A percentile compares a stretch with the other conserved stretches of the same genome.
Conservation (phyloP, 306 rosid species). For the Mimosa bimucronata region DNA sequence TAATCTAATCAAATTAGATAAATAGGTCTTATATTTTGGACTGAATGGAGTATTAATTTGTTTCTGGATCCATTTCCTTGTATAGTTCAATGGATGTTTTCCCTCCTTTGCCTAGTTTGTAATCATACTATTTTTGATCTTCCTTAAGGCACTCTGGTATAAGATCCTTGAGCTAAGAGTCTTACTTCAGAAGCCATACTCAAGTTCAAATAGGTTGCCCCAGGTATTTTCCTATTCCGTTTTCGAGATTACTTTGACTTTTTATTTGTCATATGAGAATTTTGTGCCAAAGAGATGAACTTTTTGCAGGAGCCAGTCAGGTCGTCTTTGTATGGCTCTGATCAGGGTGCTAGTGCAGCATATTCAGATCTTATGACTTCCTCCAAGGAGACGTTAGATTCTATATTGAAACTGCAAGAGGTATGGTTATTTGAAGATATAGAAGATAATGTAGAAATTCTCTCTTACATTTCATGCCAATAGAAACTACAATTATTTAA, state of each 20-base stretch:
- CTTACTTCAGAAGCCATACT: slow-evolving; percentile 81
- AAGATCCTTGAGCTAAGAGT: slow-evolving; percentile 85
- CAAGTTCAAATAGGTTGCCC: slow-evolving; percentile 87
- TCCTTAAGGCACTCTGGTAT: slow-evolving; percentile 79
- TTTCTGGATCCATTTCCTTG: slow-evolving; percentile 14
- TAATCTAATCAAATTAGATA: too few relatives aligned
- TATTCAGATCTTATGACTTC: slow-evolving; percentile 69
- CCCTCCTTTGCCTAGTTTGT: slow-evolving; percentile 1
- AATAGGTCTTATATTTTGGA: too few relatives aligned
- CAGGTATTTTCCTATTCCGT: slow-evolving; percentile 54
- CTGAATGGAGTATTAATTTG: too few relatives aligned
- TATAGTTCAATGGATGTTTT: slow-evolving; percentile 12
- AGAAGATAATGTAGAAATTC: neutral
- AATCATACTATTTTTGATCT: slow-evolving; percentile 25
- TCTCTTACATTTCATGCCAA: slow-evolving; percentile 4
- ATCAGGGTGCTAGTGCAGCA: slow-evolving; percentile 60
- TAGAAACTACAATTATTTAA: slow-evolving; percentile 13
- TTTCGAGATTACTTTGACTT: slow-evolving; percentile 15
- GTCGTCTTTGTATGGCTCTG: slow-evolving; percentile 64
- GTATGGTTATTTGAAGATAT: slow-evolving; percentile 40
- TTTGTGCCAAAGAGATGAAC: slow-evolving; percentile 22
- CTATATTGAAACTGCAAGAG: slow-evolving; percentile 82
- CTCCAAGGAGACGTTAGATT: slow-evolving; percentile 73
- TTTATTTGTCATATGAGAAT: slow-evolving; percentile 25
- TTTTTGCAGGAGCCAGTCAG: slow-evolving; percentile 72